Base-by-base conservation (phyloP, 2,329 filamentous ascomycete genomes). In the Teratosphaeria pseudoeucalypti region DNA sequence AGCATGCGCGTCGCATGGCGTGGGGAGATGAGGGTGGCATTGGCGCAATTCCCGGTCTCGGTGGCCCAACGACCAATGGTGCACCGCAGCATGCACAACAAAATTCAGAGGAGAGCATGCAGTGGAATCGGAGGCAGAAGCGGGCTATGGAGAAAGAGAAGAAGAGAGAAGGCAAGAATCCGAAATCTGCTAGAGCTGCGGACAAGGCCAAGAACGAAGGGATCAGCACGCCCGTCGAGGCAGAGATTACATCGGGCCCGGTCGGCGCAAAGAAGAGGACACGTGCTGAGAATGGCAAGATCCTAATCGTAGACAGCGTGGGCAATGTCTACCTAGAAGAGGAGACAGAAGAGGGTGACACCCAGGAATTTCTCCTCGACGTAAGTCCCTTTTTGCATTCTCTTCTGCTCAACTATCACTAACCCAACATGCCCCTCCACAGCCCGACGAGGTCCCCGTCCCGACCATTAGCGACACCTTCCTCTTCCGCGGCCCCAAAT, bases 251-350 rank as follows among this genome's bases (percentile, higher is more conserved):
- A 6, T 74, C 80, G 58, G 84, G 85, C 11, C 84, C 89, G 1
- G 82, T 85, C 43, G 91, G 92, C 23, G 81, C 87, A 37, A 90
- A 90, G 76, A 95, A 92, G 81, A 83, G 90, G 39, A 90, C 97
- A 16, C 84, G 92, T 29, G 92, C 92, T 2, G 88, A 96, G 79
- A 99, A 99, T 68, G 94, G 94, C 66, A 99, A 97, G 79, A 81
- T 95, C 0, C 79, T 99, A 43, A 87, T 99, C 59, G 94, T 99
- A 3, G 92, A 99, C 75, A 90, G 89, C 0, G 79, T 87, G 10
- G 94, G 94, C 32, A 91, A 96, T 67, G 94, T 99, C 12, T 99
- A 90, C 71, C 80, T 99, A n/a, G 92, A 97, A 75, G 89, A 95
- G 71, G 83, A 90, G 68, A 90, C 90, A 57, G 91, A 92, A 66